Conservation (phyloP, 1,139 yeast species). For the Kodamaea suecica region DNA sequence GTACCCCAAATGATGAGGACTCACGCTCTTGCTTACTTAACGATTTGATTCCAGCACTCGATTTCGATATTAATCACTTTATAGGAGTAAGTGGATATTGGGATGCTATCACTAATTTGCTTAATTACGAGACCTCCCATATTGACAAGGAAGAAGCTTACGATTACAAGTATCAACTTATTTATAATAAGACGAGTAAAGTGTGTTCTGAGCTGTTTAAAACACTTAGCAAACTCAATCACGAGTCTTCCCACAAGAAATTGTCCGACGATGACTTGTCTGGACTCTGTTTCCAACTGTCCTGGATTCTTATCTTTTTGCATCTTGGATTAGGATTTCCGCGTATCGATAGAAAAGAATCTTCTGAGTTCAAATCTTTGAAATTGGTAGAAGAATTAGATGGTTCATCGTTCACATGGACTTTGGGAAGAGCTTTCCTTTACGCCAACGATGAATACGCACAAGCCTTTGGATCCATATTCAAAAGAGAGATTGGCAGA, state of each 20-base stretch:
- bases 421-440: slow-evolving; percentile 73
- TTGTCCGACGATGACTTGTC: slow-evolving; percentile 26
- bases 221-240: slow-evolving; percentile 41
- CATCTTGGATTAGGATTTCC: slow-evolving; percentile 77
- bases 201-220: slow-evolving; percentile 44
- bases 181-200: slow-evolving; percentile 43
- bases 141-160: slow-evolving; percentile 1
- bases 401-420: slow-evolving; percentile 76
- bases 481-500: not conserved
- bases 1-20: slow-evolving; percentile 2
- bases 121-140: slow-evolving; percentile 23
- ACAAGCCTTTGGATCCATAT: slow-evolving; percentile 10
- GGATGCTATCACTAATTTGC: slow-evolving; percentile 59
- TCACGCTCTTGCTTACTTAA: slow-evolving; percentile 43
- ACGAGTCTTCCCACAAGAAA: slow-evolving; percentile 24
- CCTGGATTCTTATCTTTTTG: slow-evolving; percentile 69
- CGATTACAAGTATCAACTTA: slow-evolving; percentile 35
- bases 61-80: slow-evolving; percentile 63
- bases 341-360: slow-evolving; percentile 45
- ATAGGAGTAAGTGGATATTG: slow-evolving; percentile 83
- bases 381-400: slow-evolving; percentile 61
- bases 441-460: slow-evolving; percentile 51
- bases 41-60: slow-evolving; percentile 63
- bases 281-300: slow-evolving; percentile 34
- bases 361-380: slow-evolving; percentile 44